phyloP scores from a whole-genome alignment of 495 filamentous ascomycete species.

The Clohesyomyces aquaticus region DNA sequence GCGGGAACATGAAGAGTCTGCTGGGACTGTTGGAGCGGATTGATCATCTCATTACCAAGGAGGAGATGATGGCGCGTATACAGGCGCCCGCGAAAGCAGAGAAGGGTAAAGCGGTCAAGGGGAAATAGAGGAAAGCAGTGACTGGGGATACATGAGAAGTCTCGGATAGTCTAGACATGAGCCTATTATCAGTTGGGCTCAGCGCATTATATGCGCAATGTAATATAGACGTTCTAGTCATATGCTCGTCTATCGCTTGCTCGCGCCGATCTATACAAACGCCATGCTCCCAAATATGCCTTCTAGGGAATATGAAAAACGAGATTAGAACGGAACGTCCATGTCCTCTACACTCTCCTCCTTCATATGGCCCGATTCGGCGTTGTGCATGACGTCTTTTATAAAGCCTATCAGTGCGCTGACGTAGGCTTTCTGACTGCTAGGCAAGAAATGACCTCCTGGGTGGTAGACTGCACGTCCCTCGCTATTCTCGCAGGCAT shows the following conservation, averaged over 20 bases:
- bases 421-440: slow-evolving; percentile 72
- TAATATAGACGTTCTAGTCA: slow-evolving; percentile 39
- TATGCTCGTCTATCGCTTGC: slow-evolving; percentile 2
- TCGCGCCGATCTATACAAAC: slow-evolving; percentile 21
- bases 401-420: slow-evolving; percentile 77
- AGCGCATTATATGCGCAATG: slow-evolving; percentile 32
- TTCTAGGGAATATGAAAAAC: neutral
- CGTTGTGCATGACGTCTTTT: slow-evolving; percentile 56
- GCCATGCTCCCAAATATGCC: slow-evolving; percentile 18
- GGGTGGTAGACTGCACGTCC: slow-evolving; percentile 76
- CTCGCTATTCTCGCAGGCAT: slow-evolving; percentile 65
- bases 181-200: slow-evolving; percentile 31
- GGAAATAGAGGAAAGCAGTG: slow-evolving; percentile 21
- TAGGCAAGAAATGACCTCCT: slow-evolving; percentile 90
- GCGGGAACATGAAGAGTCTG: slow-evolving; percentile 96
- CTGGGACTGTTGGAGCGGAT: slow-evolving; percentile 90
- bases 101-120: slow-evolving; percentile 47
- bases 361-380: slow-evolving; percentile 37
- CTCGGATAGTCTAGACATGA: slow-evolving; percentile 30
- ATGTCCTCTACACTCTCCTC: slow-evolving; percentile 63
- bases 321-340: slow-evolving; percentile 52
- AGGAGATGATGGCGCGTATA: slow-evolving; percentile 99
- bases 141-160: neutral
- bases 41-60: slow-evolving; percentile 98
- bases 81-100: slow-evolving; percentile 66